These are phyloP conservation scores for Acrodontium crateriforme DNA, from an alignment of 2,329 filamentous ascomycete species.

Conservation along the genomic window DNA sequence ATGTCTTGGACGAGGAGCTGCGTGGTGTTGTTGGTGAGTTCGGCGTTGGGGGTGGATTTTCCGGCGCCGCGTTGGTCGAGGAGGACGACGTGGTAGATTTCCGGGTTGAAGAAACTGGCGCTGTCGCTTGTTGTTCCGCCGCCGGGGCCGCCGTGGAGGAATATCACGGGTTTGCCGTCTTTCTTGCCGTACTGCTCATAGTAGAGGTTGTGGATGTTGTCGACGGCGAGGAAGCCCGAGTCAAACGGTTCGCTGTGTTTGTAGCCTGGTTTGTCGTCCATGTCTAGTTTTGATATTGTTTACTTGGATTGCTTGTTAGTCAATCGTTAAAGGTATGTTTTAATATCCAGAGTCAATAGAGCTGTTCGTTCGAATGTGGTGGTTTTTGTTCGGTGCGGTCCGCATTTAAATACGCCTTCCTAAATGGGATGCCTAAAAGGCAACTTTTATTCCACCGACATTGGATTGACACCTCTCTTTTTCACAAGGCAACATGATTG, in stretches of 20 bases:
- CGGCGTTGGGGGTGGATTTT: conserved; percentile 14
- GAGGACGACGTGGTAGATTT: conserved; percentile 27
- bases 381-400: no score
- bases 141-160: conserved; percentile 9
- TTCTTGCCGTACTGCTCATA: conserved; percentile 8
- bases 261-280: neutral
- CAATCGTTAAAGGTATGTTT: no score
- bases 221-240: conserved; percentile 53
- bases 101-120: conserved; percentile 9
- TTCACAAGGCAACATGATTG: no score
- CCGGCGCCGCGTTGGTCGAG: conserved; percentile 30
- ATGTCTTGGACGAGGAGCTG: conserved; percentile 8
- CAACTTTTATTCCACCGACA: no score
- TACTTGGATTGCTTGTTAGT: no score
- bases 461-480: no score
- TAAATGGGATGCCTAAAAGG: no score
- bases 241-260: conserved; percentile 44
- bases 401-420: no score
- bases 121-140: conserved; percentile 5
- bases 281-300: no score
- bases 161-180: conserved; percentile 8
- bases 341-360: no score
- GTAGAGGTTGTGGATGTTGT: conserved; percentile 7
- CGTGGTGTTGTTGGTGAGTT: conserved; percentile 7
- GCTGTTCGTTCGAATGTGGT: no score